These are phyloP conservation scores for Camellia lanceoleosa DNA, from an alignment of 148 eudicot genomes.

Conservation along the genomic window DNA sequence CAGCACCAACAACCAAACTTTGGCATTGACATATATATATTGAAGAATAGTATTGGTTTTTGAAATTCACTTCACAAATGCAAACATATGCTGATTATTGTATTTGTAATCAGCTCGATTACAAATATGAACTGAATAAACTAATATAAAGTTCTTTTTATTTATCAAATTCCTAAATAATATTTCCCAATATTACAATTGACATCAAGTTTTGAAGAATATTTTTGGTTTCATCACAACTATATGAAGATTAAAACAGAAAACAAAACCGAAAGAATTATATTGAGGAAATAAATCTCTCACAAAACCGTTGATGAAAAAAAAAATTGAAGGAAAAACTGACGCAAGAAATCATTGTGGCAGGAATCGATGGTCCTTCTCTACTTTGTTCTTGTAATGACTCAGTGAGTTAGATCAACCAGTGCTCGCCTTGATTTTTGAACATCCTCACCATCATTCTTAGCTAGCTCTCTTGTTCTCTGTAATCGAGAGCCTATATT, in stretches of 20 bases:
- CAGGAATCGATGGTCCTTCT: not conserved
- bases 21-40: no score
- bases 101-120: no score
- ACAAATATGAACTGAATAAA: not conserved
- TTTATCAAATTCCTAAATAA: not conserved
- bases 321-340: not conserved
- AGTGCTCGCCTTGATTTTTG: constrained; percentile 81
- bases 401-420: constrained; percentile 70
- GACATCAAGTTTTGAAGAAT: not conserved
- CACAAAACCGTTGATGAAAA: not conserved
- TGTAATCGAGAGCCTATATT: constrained; percentile 79
- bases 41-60: no score
- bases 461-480: constrained; percentile 73
- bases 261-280: not conserved
- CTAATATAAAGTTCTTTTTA: not conserved
- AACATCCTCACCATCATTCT: constrained; percentile 68
- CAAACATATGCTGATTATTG: no score
- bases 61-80: no score
- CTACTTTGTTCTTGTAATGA: constrained; percentile 82
- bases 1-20: no score
- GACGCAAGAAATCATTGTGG: not conserved
- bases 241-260: not conserved
- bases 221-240: not conserved
- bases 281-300: not conserved
- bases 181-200: not conserved